Base-by-base conservation (phyloP, 2,329 filamentous ascomycete genomes). In the Fusarium incarnatum region DNA sequence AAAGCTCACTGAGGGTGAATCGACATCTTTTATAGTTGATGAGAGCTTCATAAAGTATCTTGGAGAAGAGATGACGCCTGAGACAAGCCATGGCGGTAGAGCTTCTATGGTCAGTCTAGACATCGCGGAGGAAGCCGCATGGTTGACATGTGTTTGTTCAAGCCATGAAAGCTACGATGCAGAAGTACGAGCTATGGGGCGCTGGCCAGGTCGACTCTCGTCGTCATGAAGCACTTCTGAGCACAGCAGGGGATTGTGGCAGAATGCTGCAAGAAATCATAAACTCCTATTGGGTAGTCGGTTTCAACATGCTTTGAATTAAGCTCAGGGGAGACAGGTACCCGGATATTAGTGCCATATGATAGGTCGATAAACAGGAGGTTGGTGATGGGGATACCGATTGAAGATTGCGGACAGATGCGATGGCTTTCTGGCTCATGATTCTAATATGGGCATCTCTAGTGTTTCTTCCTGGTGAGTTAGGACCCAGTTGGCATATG, bases 61-160 rank as follows among this genome's bases (percentile, higher is more conserved):
- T 10, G 16, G 34, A 28, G 45, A 48, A 13, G 23, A 20, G 28
- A 8, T 8, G n/a, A 61, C 44, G 13, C 16, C 18, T 20, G 42
- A 42, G 32, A 16, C 18, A 30, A 30, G 37, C 10, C 11, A 30
- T 8, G 9, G 13, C 13, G 13, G 20, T 20, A 52, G 32, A 27
- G 25, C 32, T 27, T 28, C 3, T 22, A 23, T 27, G 15, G n/a
- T 9, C 18, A 27, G n/a, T 25, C 13, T 49, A 20, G 8, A 34
- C 7, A 9, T 25, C 18, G 22, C 41, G 54, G 63, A 15, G 66
- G 30, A 41, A 30, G 13, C 67, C 45, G 57, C 18, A 41, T 20
- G 13, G 8, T 20, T 18, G 40, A 15, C 34, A 42, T 42, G 34
- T 13, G 13, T 18, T 54, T 23, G 22, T 20, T 15, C 42, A 10